phyloP scores from a whole-genome alignment of 176 grass and related monocot species.

The Aegilops sharonensis region DNA sequence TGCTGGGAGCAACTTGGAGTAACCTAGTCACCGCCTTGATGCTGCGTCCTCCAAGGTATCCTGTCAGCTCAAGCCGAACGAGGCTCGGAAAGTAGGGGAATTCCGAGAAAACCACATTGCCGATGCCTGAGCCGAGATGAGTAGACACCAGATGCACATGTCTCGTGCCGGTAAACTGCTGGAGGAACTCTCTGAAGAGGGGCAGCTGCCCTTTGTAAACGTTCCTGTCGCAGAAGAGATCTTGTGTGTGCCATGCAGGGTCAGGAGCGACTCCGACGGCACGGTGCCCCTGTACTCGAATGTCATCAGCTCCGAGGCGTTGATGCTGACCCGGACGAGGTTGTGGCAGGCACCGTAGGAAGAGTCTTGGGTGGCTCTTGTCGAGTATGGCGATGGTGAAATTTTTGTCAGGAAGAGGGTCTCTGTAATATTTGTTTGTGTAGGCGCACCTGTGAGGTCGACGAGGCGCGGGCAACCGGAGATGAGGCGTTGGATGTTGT shows the following conservation, averaged over 20 bases:
- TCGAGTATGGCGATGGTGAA: background rate
- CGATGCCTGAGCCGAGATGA: background rate
- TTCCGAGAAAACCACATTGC: no score
- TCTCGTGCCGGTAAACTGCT: background rate
- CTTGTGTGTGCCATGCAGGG: background rate
- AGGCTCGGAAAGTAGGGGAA: background rate
- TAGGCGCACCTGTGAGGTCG: background rate
- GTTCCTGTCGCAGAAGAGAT: background rate
- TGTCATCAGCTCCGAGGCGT: background rate
- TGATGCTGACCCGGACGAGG: background rate
- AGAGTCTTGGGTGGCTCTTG: background rate
- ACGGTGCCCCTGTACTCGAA: background rate
- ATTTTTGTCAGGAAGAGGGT: background rate
- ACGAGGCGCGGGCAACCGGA: background rate
- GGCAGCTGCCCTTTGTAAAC: background rate
- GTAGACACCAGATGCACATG: background rate
- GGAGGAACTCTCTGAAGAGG: background rate
- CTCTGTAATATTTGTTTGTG: no score
- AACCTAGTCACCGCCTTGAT: background rate
- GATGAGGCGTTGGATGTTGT: background rate
- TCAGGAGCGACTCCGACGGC: background rate
- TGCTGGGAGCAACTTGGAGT: background rate
- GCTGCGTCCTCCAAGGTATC: background rate
- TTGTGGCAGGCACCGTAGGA: background rate
- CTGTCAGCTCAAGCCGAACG: background rate